Evolutionary conservation across 1,139 yeast species (phyloP), one percentile per base, ranked within the genome.

Genomic region (Kodamaea plutei): DNA sequence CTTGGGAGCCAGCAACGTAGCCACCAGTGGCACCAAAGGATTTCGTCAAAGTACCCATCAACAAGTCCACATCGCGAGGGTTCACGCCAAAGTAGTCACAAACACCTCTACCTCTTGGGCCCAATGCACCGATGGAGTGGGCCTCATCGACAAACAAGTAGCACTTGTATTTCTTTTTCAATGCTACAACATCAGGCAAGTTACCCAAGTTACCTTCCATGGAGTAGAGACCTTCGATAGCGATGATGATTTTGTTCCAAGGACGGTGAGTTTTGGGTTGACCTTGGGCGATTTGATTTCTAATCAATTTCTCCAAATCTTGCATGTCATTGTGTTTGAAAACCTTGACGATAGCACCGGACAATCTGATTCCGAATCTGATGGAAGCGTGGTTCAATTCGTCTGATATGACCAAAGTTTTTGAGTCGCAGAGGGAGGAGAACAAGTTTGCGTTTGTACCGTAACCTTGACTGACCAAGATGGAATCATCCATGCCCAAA

Each of bases 1-100:
- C 61, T 50, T 76, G 73, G 43, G 72, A 71, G 31, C 83, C 94
- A 14, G 96, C 93, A 43, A 91, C 68, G 55, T 91, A 91, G 29
- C 98, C 99, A 51, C 99, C 99, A 28, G 97, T 88, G 17, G 98
- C 97, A 52, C 99, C 98, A 58, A 91, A 91, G 5, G 96, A 87
- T 61, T 91, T 91, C 33, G 98, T 93, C 37, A 93, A 74, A 6
- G 99, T 91, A 30, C 99, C 99, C 99, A 91, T 91, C 45, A 91
- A 64, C 39, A 93, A 64, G 59, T 91, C 99, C 32, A 91, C 70
- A 30, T 76, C 74, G 13, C 64, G 56, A 23, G 97, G 91, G 43
- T 79, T 75, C 34, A 91, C 75, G 28, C 81, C 81, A 54, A 84
- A 91, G 59, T 85, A 85, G 55, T 93, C 97, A 62, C 97, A 89